Base-by-base conservation (phyloP, 805 yeast species). In the Crinitomyces ghanaensis region DNA sequence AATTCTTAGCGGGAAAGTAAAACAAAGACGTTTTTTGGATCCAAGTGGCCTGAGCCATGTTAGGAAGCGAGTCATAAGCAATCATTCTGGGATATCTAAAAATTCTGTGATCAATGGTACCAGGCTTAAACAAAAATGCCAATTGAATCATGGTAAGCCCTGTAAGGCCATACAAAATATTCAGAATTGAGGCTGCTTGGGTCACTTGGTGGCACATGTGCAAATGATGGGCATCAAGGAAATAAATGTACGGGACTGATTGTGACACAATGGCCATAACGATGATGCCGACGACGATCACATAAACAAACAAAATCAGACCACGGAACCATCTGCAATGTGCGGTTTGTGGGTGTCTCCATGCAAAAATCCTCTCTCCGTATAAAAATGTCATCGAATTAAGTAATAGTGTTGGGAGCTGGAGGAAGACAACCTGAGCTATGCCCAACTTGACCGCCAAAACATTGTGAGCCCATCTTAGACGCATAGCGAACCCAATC, bases 341-440 rank as follows among this genome's bases (percentile, higher is more conserved):
- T 25, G 85, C 86, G 7, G 74, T 65, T 32, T 70, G 73, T 5
- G 88, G 86, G 49, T 79, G 86, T 51, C 77, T 63, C 80, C 84
- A 77, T 3, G 83, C 75, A 54, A 77, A 76, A 14, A 78, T 59
- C 50, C 86, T 66, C 50, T 77, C 84, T 3, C 82, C 81, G 34
- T 79, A 55, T 14, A 76, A 67, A 51, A 77, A 60, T 48, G 75
- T 76, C 47, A 72, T 62, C 3, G 77, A 65, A 19, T 72, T 70
- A 26, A 78, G 50, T 14, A 72, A 48, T 11, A 75, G 68, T 13
- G 73, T 64, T 4, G 84, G 74, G 8, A 74, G 56, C 41, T 73
- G 65, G 16, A 68, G 48, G 31, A 78, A 63, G 18, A 75, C 72
- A 29, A 65, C 68, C 2, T 72, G 62, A 2, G 77, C 64, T 31